phyloP scores from a whole-genome alignment of 768 basidiomycete species.

The Epithele typhae region DNA sequence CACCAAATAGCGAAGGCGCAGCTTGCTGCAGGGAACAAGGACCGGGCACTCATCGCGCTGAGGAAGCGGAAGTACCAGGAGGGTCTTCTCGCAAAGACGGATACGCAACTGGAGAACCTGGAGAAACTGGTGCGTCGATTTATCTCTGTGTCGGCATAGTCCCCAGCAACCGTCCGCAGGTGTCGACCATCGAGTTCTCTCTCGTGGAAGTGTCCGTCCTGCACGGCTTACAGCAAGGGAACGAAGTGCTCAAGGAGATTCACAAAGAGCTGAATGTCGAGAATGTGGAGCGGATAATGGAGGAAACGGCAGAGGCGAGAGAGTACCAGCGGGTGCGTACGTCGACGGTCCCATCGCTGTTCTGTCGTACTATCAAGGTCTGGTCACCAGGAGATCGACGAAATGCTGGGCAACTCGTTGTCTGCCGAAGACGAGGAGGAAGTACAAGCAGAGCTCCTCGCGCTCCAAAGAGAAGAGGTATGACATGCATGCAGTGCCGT shows the following conservation, averaged over 20 bases:
- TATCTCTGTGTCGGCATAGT: neutral
- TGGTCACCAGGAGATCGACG: slow-evolving; percentile 75
- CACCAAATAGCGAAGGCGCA: slow-evolving; percentile 85
- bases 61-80: slow-evolving; percentile 94
- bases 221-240: slow-evolving; percentile 91
- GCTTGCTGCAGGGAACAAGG: slow-evolving; percentile 77
- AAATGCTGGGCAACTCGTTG: slow-evolving; percentile 78
- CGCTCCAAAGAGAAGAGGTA: slow-evolving; percentile 63
- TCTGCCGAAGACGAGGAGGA: slow-evolving; percentile 90
- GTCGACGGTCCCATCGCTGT: neutral
- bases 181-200: slow-evolving; percentile 95
- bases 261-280: slow-evolving; percentile 92
- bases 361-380: neutral
- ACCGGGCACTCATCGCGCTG: slow-evolving; percentile 82
- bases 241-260: slow-evolving; percentile 87
- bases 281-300: slow-evolving; percentile 89
- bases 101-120: slow-evolving; percentile 81
- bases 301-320: slow-evolving; percentile 88
- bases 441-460: slow-evolving; percentile 77
- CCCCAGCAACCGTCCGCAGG: slow-evolving; percentile 42
- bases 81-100: slow-evolving; percentile 80
- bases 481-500: slow-evolving; percentile 19
- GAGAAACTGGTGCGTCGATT: slow-evolving; percentile 71
- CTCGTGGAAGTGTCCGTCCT: slow-evolving; percentile 89
- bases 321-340: slow-evolving; percentile 79